Evolutionary conservation across 192 early-diverging fungal species (phyloP), one percentile per base, ranked within the genome.

Genomic region (Linnemannia hyalina): DNA sequence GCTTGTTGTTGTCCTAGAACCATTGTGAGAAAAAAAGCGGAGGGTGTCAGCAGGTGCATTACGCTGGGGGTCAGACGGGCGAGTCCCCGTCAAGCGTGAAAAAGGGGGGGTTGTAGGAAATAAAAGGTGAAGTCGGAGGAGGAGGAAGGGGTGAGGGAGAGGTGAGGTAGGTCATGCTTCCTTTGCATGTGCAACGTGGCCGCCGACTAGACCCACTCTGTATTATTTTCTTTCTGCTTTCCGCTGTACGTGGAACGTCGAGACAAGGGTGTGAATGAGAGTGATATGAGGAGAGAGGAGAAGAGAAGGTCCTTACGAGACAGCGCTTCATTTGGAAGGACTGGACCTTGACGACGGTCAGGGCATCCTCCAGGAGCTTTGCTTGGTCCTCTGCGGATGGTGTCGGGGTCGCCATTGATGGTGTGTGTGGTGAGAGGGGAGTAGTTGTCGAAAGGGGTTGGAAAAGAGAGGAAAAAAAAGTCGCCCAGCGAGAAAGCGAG

Each of bases 301-400:
- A 20, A 73, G 4, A 52, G 18, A 22, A 52, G 49, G 0, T 26
- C 26, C 60, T 73, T 93, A 96, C 98, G 87, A 99, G 90, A 78
- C 95, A 97, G 77, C 95, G 94, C 82, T 96, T 95, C 98, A 99
- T 99, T 83, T 98, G 97, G 82, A 95, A 96, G 22, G 96, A 93
- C 80, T 99, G 97, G 60, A 96, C 91, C 90, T 97, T 99, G 86
- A 99, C 97, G 6, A 97, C 95, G 83, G 91, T 92, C 29, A 99
- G 88, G 23, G 97, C 96, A 65, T 99, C 99, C 77, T 99, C 96
- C 22, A 99, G 92, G 68, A 98, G 90, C 88, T 96, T 97, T 65
- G 91, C 85, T 91, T 99, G 98, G 91, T 98, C 96, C 78, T 96
- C 96, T 47, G 87, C 73, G n/a, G 91, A 87, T 70, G 89, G 88